Conservation (phyloP, 768 basidiomycete species). For the Lentinula raphanica region DNA sequence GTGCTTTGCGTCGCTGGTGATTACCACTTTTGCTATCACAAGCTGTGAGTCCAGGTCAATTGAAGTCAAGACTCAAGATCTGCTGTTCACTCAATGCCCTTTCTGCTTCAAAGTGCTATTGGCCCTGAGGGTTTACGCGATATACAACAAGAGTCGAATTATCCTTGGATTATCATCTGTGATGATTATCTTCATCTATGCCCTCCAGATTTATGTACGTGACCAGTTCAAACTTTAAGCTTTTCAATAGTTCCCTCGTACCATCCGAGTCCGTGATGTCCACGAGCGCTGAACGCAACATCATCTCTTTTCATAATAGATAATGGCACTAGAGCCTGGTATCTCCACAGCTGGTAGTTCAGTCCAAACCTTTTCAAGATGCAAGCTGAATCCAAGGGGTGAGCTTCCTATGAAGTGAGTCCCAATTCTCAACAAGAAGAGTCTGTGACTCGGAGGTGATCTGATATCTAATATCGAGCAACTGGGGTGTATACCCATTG, state of each 20-base stretch:
- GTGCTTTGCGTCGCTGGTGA: neutral
- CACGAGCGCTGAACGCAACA: no score
- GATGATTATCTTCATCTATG: neutral
- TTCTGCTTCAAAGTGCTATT: neutral
- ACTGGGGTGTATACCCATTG: no score
- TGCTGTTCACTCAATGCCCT: no score
- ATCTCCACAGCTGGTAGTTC: neutral
- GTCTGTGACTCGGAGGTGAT: no score
- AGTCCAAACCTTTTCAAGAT: neutral
- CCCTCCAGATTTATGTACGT: neutral
- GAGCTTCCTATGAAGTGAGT: neutral
- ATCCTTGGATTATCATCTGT: neutral
- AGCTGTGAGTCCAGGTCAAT: neutral
- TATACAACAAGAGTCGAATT: neutral
- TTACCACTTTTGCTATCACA: neutral
- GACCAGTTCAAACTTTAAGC: no score
- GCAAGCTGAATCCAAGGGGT: neutral
- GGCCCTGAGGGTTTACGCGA: neutral
- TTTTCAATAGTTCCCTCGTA: no score
- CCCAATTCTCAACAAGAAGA: no score
- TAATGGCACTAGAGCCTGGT: neutral
- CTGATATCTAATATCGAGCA: no score
- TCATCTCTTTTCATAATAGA: neutral
- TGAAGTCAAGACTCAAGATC: no score
- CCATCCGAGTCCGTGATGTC: no score